phyloP scores from a whole-genome alignment of 2,329 filamentous ascomycete genomes.

The Aspergillus uvarum region DNA sequence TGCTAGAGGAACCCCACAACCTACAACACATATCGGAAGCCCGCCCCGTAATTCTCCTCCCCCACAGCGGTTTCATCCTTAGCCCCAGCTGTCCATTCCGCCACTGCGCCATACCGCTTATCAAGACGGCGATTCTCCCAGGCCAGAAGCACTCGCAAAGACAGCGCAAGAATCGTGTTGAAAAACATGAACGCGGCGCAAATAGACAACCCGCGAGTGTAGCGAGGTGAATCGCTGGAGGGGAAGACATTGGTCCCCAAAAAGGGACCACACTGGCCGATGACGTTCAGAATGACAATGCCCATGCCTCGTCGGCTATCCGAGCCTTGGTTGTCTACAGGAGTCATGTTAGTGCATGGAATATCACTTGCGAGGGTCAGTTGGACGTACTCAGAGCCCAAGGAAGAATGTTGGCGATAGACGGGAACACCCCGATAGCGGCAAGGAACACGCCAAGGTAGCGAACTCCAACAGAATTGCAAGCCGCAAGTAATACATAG shows the following conservation, averaged over 20 bases:
- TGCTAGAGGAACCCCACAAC: not conserved
- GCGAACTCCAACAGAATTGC: conserved; percentile 49
- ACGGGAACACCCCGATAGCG: conserved; percentile 64
- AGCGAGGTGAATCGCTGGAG: conserved; percentile 46
- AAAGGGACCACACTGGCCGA: conserved; percentile 65
- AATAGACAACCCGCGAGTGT: conserved; percentile 57
- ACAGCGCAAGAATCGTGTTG: conserved; percentile 55
- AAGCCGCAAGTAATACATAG: conserved; percentile 64
- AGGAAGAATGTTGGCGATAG: conserved; percentile 68
- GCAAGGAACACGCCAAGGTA: conserved; percentile 57
- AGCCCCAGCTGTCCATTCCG: conserved; percentile 15
- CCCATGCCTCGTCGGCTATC: conserved; percentile 66
- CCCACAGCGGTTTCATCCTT: conserved; percentile 22
- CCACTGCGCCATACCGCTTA: conserved; percentile 41
- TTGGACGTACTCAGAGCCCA: conserved; percentile 57
- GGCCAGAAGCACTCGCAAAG: conserved; percentile 55
- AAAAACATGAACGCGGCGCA: conserved; percentile 64
- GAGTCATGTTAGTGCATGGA: not conserved
- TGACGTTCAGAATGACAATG: conserved; percentile 66
- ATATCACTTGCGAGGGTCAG: not conserved
- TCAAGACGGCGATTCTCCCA: conserved; percentile 64
- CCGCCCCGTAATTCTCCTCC: conserved; percentile 43
- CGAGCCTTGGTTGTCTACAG: conserved; percentile 64
- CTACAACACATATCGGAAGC: conserved; percentile 40
- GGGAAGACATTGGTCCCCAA: conserved; percentile 66